phyloP scores from a whole-genome alignment of 2,329 filamentous ascomycete species.

The Botrytis tulipae region DNA sequence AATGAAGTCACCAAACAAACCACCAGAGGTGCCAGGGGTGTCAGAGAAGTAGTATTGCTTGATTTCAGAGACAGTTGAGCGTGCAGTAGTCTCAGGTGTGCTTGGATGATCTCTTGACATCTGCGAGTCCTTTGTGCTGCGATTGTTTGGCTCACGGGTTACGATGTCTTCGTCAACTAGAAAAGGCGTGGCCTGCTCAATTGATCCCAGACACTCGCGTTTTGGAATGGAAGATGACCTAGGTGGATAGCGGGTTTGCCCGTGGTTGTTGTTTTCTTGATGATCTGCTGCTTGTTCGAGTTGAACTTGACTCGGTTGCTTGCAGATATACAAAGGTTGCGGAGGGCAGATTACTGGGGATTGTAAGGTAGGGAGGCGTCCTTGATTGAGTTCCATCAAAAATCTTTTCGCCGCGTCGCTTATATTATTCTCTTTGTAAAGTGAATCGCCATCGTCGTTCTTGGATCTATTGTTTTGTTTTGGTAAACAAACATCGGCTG shows the following conservation, averaged over 20 bases:
- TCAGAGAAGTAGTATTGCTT: constrained; percentile 16
- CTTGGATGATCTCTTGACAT: background rate
- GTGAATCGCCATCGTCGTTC: background rate
- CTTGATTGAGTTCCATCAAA: constrained; percentile 21
- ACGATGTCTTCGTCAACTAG: background rate
- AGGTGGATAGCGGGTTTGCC: constrained; percentile 15
- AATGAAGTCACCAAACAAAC: constrained; percentile 15
- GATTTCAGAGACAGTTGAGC: constrained; percentile 16
- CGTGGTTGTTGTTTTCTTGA: constrained; percentile 13
- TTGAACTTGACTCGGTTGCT: constrained; percentile 25
- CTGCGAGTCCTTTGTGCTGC: background rate
- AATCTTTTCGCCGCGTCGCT: constrained; percentile 2
- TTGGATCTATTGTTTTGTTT: background rate
- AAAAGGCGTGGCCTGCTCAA: background rate
- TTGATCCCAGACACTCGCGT: background rate
- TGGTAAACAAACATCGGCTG: constrained; percentile 16
- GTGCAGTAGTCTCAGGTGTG: background rate
- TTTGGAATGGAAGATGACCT: constrained; percentile 15
- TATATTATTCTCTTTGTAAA: background rate
- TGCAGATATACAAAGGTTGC: constrained; percentile 29
- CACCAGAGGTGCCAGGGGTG: background rate
- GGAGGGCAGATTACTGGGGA: constrained; percentile 18
- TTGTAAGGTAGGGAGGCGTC: constrained; percentile 13
- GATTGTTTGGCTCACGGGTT: background rate
- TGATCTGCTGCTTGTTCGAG: constrained; percentile 18